These are phyloP conservation scores for Aspergillus pseudonomiae DNA, from an alignment of 2,329 filamentous ascomycete species.

Conservation along the genomic window DNA sequence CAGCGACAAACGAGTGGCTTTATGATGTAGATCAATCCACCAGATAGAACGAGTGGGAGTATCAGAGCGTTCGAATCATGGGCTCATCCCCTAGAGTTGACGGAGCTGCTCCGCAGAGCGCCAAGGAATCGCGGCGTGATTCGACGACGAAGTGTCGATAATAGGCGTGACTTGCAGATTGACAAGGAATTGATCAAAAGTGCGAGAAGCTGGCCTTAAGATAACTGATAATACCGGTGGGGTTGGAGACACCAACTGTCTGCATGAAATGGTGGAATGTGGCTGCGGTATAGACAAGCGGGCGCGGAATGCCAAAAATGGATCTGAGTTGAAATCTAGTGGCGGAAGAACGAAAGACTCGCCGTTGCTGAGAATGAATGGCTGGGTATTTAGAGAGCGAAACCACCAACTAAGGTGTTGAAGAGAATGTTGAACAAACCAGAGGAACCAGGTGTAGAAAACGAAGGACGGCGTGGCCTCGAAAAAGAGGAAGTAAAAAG, in stretches of 20 bases:
- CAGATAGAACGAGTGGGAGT: constrained; percentile 1
- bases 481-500: constrained; percentile 12
- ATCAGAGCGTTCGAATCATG: constrained; percentile 3
- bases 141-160: constrained; percentile 13
- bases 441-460: background rate
- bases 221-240: constrained; percentile 12
- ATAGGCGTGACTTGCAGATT: constrained; percentile 17
- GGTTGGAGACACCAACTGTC: constrained; percentile 15
- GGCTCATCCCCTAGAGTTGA: constrained; percentile 11
- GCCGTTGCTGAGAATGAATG: constrained; percentile 5
- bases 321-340: constrained; percentile 10
- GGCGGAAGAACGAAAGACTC: constrained; percentile 10
- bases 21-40: background rate
- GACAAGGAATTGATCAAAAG: constrained; percentile 7
- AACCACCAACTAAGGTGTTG: constrained; percentile 7
- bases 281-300: constrained; percentile 20
- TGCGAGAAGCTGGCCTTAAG: constrained; percentile 9
- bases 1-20: constrained; percentile 2
- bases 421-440: background rate
- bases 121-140: constrained; percentile 1
- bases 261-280: constrained; percentile 22
- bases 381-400: constrained; percentile 10
- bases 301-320: constrained; percentile 12
- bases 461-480: background rate
- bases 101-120: constrained; percentile 3